These are phyloP conservation scores for Mycotypha africana DNA, from an alignment of 371 early-diverging fungal genomes.

Conservation along the genomic window DNA sequence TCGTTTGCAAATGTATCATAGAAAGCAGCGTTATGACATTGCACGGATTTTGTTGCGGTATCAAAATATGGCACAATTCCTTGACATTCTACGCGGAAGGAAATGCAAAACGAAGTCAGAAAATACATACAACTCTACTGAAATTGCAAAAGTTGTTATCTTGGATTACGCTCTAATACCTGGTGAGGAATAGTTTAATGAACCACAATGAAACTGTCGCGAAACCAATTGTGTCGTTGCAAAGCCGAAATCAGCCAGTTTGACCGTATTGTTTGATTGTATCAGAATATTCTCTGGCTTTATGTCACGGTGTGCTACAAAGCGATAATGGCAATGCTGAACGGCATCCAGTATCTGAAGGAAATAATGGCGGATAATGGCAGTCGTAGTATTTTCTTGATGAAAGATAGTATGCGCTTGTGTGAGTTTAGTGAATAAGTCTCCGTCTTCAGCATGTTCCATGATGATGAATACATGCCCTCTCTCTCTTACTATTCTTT, in stretches of 20 bases:
- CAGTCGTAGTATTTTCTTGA: constrained; percentile 35
- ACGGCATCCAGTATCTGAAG: constrained; percentile 53
- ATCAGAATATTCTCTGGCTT: constrained; percentile 95
- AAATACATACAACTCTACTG: no score
- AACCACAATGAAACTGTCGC: no score
- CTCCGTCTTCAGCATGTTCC: constrained; percentile 63
- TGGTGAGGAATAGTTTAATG: no score
- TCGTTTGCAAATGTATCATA: no score
- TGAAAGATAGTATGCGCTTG: constrained; percentile 24
- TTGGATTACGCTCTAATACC: no score
- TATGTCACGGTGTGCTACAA: constrained; percentile 88
- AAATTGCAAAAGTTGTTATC: no score
- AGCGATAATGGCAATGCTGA: constrained; percentile 43
- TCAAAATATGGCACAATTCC: no score
- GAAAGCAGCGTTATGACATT: no score
- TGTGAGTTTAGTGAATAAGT: constrained; percentile 60
- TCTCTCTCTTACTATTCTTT: constrained; percentile 53
- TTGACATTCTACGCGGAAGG: no score
- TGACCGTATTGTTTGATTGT: constrained; percentile 74
- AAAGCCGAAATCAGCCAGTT: constrained; percentile 87
- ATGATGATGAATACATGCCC: constrained; percentile 62
- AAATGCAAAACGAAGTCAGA: no score
- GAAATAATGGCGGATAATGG: constrained; percentile 45
- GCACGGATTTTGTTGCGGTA: no score
- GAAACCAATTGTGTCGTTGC: constrained; percentile 75